Conservation (phyloP, 352 stramenopile genomes). For the Phytophthora melonis region DNA sequence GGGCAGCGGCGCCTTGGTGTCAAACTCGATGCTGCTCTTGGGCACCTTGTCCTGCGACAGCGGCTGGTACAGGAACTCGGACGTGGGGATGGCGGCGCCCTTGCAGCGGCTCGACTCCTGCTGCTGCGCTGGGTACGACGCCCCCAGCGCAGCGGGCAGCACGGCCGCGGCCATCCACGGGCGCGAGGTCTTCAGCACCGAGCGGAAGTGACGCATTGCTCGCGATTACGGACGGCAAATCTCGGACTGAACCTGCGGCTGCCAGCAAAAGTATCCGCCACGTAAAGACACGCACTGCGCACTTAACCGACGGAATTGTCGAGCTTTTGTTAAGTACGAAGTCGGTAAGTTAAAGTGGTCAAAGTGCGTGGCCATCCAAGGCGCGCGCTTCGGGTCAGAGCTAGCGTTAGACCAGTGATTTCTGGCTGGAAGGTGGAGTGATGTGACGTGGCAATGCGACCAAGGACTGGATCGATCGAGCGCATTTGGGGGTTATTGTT, state of each 20-base stretch:
- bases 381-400: background rate
- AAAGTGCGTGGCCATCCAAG: background rate
- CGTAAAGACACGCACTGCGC: slow-evolving; percentile 27
- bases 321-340: no score
- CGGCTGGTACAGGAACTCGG: slow-evolving; percentile 71
- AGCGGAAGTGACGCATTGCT: slow-evolving; percentile 32
- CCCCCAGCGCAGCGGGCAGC: slow-evolving; percentile 34
- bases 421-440: background rate
- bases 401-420: background rate
- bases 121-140: slow-evolving; percentile 27
- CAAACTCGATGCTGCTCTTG: slow-evolving; percentile 79
- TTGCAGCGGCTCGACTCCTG: slow-evolving; percentile 54
- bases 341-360: slow-evolving; percentile 7
- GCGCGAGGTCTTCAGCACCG: slow-evolving; percentile 34
- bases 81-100: slow-evolving; percentile 30
- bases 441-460: background rate
- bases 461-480: background rate
- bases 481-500: no score
- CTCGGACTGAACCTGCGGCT: slow-evolving; percentile 36
- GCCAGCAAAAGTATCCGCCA: slow-evolving; percentile 27
- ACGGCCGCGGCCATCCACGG: slow-evolving; percentile 31
- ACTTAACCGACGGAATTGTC: background rate
- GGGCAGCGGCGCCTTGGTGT: slow-evolving; percentile 68
- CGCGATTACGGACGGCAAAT: slow-evolving; percentile 19
- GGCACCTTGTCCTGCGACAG: slow-evolving; percentile 72